Conservation (phyloP, 805 yeast genomes). For the Hanseniaspora valbyensis region DNA sequence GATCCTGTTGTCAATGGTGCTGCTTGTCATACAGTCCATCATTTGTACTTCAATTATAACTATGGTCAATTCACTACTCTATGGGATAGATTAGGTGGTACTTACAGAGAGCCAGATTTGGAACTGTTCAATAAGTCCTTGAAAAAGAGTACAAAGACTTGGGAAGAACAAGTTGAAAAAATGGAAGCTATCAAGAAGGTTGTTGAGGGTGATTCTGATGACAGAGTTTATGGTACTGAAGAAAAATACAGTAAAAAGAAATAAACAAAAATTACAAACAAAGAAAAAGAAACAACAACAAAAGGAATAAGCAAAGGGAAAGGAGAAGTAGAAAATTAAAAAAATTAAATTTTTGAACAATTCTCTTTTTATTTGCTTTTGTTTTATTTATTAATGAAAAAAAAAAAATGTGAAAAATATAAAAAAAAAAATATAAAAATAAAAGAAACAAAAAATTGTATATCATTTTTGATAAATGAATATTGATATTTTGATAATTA, state of each 20-base stretch:
- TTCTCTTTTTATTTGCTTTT: too few relatives aligned
- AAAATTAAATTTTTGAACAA: too few relatives aligned
- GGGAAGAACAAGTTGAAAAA: constrained; percentile 59
- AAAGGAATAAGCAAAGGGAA: too few relatives aligned
- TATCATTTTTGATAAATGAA: too few relatives aligned
- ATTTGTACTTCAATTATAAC: constrained; percentile 91
- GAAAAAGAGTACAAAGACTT: constrained; percentile 47
- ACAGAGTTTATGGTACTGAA: constrained; percentile 60
- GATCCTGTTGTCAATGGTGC: constrained; percentile 94
- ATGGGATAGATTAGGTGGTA: constrained; percentile 94
- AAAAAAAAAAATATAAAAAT: too few relatives aligned
- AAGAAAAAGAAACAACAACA: too few relatives aligned
- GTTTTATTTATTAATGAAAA: too few relatives aligned
- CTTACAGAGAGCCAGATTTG: constrained; percentile 85
- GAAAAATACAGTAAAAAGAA: constrained; percentile 28
- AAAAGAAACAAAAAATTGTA: too few relatives aligned
- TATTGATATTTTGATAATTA: too few relatives aligned
- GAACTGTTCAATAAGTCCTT: constrained; percentile 60
- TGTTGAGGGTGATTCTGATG: constrained; percentile 69
- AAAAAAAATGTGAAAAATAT: too few relatives aligned
- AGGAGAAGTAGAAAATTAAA: too few relatives aligned
- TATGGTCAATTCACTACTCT: constrained; percentile 96
- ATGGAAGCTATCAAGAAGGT: constrained; percentile 69
- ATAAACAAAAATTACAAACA: constrained; percentile 1
- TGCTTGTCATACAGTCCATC: constrained; percentile 96